Base-by-base conservation (phyloP, 257 asterid species). In the Solanum sejunctum region DNA sequence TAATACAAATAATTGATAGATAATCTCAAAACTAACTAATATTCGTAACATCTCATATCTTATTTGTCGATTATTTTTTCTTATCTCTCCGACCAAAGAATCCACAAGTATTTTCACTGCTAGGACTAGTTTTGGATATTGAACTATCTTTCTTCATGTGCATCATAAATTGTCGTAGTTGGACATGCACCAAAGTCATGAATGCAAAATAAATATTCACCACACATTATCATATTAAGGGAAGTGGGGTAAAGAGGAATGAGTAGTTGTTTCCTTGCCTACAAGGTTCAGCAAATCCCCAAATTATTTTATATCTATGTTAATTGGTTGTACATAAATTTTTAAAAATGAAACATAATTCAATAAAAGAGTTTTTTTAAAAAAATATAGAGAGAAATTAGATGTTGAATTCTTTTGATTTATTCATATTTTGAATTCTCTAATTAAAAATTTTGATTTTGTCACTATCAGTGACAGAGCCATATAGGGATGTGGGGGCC, bases 101-200 rank as follows among this genome's bases (percentile, higher is more conserved):
- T 23, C 36, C 32, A 60, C 16, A 0, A 21, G 67, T 10, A 8
- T 49, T 67, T 67, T 36, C 16, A 36, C 21, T 1, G 32, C 8
- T 45, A 28, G 81, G 81, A 13, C 21, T 47, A 13, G 4, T 16
- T 47, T 47, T 73, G 39, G 20, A 73, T 45, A 47, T 7, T 47
- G 60, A 73, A 47, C 21, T 21, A 47, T 75, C n/a, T 8, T 12
- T 75, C 32, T 18, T 75, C 45, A 23, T 13, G 82, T 49, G 45
- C 82, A 49, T 75, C 21, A 49, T 75, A 75, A 75, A 75, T 49
- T 15, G 82, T 23, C 81, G 13, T 75, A 49, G 43, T 75, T 75
- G 81, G 81, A 75, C 23, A 49, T 26, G 39, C 61, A 75, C 58
- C 81, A 6, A 70, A 49, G 61, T 75, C 82, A 51, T 49, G 45